phyloP scores from a whole-genome alignment of 169 alveolate genomes.

The Neospora caninum region DNA sequence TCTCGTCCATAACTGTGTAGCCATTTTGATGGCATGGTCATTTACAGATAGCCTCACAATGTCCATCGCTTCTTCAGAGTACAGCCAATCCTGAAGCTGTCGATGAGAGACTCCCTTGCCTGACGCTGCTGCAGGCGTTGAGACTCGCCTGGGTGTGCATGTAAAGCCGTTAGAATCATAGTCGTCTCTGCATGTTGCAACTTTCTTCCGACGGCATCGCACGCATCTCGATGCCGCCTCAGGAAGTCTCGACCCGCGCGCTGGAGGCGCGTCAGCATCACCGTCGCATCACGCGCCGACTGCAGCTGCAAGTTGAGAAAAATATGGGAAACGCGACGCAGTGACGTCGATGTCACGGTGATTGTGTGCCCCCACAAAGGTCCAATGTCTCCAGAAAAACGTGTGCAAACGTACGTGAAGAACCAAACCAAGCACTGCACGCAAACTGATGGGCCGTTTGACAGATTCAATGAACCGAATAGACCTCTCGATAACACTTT shows the following conservation, averaged over 20 bases:
- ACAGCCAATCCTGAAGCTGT: background rate
- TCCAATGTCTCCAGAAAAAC: too few species aligned
- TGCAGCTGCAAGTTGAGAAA: background rate
- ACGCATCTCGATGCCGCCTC: background rate
- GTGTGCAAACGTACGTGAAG: too few species aligned
- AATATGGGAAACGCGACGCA: background rate
- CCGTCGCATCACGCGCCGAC: background rate
- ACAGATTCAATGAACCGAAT: too few species aligned
- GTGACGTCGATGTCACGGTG: too few species aligned
- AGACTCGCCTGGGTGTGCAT: slow-evolving; percentile 12
- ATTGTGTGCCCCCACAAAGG: too few species aligned
- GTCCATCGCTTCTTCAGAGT: slow-evolving; percentile 1
- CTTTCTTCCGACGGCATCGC: background rate
- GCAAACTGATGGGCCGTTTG: too few species aligned
- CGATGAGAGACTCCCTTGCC: background rate
- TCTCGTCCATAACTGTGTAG: too few species aligned
- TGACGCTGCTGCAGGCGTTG: background rate
- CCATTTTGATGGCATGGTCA: too few species aligned
- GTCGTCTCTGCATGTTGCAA: background rate
- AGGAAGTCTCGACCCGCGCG: background rate
- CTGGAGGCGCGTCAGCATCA: background rate
- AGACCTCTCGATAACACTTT: too few species aligned
- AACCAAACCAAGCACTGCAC: too few species aligned
- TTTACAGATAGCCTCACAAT: background rate
- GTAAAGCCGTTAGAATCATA: background rate